These are phyloP conservation scores for Polygonum maritimum DNA, from an alignment of 148 eudicot genomes.

Conservation along the genomic window DNA sequence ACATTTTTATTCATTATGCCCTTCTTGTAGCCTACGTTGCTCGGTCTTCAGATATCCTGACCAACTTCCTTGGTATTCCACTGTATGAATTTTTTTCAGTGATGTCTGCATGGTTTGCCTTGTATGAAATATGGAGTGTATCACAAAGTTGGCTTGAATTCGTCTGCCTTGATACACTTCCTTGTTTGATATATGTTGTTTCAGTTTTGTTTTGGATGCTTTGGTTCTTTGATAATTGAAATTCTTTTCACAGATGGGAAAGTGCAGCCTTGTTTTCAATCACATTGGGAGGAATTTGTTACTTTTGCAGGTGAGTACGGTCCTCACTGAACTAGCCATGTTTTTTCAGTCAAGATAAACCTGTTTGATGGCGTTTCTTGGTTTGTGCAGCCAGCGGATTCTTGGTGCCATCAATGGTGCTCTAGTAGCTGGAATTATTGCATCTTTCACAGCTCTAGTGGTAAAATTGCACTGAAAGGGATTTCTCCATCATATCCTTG, in stretches of 20 bases:
- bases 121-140: background rate
- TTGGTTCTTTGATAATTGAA: slow-evolving; percentile 27
- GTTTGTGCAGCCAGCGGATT: slow-evolving; percentile 62
- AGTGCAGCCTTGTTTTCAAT: slow-evolving; percentile 66
- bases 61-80: slow-evolving; percentile 81
- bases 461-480: slow-evolving; percentile 28
- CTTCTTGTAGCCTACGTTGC: slow-evolving; percentile 90
- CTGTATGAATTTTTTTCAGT: slow-evolving; percentile 41
- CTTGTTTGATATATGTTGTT: background rate
- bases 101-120: background rate
- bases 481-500: background rate
- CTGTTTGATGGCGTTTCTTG: background rate
- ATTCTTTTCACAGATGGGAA: slow-evolving; percentile 79
- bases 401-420: slow-evolving; percentile 84
- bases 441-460: slow-evolving; percentile 73
- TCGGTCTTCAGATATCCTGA: slow-evolving; percentile 82
- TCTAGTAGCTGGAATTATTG: slow-evolving; percentile 61
- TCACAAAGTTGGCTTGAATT: background rate
- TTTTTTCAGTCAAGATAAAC: background rate
- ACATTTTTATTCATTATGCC: slow-evolving; percentile 86
- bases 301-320: slow-evolving; percentile 57
- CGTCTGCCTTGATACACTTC: background rate
- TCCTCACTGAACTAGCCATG: background rate
- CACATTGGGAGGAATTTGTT: slow-evolving; percentile 72
- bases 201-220: background rate